phyloP scores from a whole-genome alignment of 495 filamentous ascomycete species.

The Talaromyces borbonicus region DNA sequence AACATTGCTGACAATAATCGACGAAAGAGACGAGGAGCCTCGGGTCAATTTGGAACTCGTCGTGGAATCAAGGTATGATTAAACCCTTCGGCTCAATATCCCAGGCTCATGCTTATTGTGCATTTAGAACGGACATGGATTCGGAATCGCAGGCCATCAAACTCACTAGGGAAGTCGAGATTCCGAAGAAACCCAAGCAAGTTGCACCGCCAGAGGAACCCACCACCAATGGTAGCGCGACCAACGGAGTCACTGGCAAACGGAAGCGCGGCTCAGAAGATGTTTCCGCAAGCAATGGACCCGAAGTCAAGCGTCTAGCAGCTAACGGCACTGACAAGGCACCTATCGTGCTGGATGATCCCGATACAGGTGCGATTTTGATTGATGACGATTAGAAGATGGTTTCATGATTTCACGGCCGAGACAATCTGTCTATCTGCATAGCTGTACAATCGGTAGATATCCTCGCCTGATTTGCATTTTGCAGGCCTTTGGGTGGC shows the following conservation, averaged over 20 bases:
- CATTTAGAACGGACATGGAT: constrained; percentile 18
- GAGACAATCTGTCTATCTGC: background rate
- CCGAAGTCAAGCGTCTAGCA: constrained; percentile 31
- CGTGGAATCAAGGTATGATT: constrained; percentile 38
- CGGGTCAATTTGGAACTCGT: constrained; percentile 73
- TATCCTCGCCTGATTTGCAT: constrained; percentile 4
- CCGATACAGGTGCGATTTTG: constrained; percentile 56
- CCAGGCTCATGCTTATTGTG: constrained; percentile 9
- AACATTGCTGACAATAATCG: constrained; percentile 72
- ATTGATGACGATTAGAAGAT: constrained; percentile 57
- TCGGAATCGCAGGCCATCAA: constrained; percentile 34
- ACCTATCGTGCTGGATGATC: constrained; percentile 45
- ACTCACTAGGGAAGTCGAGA: constrained; percentile 34
- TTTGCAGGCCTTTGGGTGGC: no score
- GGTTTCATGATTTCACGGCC: background rate
- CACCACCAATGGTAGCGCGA: background rate
- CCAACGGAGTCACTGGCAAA: constrained; percentile 19
- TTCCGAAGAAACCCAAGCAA: constrained; percentile 41
- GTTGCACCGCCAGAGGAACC: constrained; percentile 13
- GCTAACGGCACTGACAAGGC: constrained; percentile 26
- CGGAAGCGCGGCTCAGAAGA: constrained; percentile 39
- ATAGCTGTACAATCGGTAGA: no score
- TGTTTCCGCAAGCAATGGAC: constrained; percentile 29
- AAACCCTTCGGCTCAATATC: background rate
- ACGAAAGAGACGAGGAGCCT: constrained; percentile 73